These are phyloP conservation scores for Xylaria sp. DNA, from an alignment of 2,329 filamentous ascomycete genomes.

Conservation along the genomic window DNA sequence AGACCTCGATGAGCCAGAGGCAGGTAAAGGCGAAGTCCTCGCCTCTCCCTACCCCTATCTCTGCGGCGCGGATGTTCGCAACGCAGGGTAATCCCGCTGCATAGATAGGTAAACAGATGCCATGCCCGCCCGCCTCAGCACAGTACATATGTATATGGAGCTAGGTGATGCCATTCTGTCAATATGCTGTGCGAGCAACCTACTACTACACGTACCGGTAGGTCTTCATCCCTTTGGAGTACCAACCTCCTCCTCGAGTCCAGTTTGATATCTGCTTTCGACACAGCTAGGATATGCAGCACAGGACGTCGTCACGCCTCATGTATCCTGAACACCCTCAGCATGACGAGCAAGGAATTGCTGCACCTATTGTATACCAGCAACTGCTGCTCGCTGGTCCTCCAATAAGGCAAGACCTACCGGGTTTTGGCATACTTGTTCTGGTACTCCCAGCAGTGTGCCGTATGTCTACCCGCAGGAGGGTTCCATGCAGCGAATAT, in stretches of 20 bases:
- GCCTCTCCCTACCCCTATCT: constrained; percentile 13
- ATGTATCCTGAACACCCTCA: constrained; percentile 7
- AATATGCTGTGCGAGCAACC: constrained; percentile 10
- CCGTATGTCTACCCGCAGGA: constrained; percentile 14
- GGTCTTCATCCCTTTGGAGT: neutral
- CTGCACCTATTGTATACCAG: constrained; percentile 15
- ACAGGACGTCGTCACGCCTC: constrained; percentile 15
- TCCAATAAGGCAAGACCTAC: constrained; percentile 25
- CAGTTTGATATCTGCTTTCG: constrained; percentile 13
- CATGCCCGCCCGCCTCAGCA: neutral
- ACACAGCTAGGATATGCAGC: constrained; percentile 17
- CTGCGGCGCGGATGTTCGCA: constrained; percentile 3
- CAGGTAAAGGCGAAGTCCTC: constrained; percentile 11
- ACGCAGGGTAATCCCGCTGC: constrained; percentile 7
- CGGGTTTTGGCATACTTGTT: constrained; percentile 20
- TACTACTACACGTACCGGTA: neutral
- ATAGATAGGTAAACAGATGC: constrained; percentile 14
- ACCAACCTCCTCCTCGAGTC: constrained; percentile 6
- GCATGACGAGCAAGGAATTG: neutral
- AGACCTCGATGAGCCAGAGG: constrained; percentile 2
- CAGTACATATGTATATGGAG: constrained; percentile 11
- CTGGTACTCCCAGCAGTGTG: constrained; percentile 18
- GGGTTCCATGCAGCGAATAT: constrained; percentile 33
- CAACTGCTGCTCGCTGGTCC: constrained; percentile 18
- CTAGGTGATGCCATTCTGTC: constrained; percentile 7